These are phyloP conservation scores for Aureobasidium namibiae DNA, from an alignment of 2,329 filamentous ascomycete species.

Conservation along the genomic window DNA sequence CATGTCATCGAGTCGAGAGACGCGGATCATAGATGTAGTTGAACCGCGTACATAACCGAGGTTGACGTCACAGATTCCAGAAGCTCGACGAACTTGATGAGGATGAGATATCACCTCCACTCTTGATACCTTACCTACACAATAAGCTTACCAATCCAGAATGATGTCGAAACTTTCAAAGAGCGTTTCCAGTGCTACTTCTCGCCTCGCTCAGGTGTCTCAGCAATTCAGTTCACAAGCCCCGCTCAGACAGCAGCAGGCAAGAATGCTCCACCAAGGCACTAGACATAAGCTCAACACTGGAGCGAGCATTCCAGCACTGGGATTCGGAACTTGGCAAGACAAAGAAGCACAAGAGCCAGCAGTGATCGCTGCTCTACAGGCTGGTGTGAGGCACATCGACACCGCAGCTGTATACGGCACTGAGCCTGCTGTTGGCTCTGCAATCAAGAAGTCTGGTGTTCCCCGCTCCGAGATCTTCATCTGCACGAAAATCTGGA, in stretches of 20 bases:
- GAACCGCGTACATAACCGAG: not conserved
- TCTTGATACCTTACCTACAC: not conserved
- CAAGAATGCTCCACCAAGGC: conserved; percentile 14
- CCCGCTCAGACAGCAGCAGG: conserved; percentile 18
- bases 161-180: conserved; percentile 16
- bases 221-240: conserved; percentile 21
- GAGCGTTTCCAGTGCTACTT: conserved; percentile 17
- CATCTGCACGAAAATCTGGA: conserved; percentile 59
- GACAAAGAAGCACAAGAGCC: conserved; percentile 42
- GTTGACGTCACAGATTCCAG: not conserved
- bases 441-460: conserved; percentile 54
- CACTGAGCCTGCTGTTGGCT: conserved; percentile 59
- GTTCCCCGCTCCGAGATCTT: conserved; percentile 58
- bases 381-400: conserved; percentile 48
- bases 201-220: conserved; percentile 17
- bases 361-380: conserved; percentile 34
- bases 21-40: not conserved
- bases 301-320: conserved; percentile 25
- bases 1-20: not conserved
- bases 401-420: conserved; percentile 31
- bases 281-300: conserved; percentile 34
- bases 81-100: not conserved
- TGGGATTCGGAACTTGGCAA: conserved; percentile 50
- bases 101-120: not conserved
- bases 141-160: not conserved